Evolutionary conservation across 805 yeast genomes (phyloP), one percentile per base, ranked within the genome.

Genomic region (Candida piceae): DNA sequence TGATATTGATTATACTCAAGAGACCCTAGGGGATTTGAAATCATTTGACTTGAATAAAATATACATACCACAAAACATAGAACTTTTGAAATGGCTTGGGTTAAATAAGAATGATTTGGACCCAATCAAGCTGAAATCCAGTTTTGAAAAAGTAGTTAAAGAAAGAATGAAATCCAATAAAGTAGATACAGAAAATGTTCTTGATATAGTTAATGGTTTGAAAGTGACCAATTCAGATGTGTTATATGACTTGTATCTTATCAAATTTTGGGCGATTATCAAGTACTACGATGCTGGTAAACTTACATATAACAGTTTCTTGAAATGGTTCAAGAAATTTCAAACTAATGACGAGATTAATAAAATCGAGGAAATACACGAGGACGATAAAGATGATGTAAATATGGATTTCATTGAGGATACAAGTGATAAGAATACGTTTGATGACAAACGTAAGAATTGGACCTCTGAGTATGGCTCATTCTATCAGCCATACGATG

Each of bases 221-320:
- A 33, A 35, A 16, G 40, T 49, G 8, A 36, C 50, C 13, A 44
- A 49, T 29, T 41, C 40, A 1, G 54, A 53, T 30, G 22, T 55
- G 3, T 49, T 52, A 26, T 35, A 40, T 11, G 55, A 54, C 24
- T 37, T 43, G 15, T 53, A 46, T 27, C 31, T 45, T 4, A 34
- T 41, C 17, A 33, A 40, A 27, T 42, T 42, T 16, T 53, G 53
- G 45, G 40, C 58, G 2, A 22, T 55, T 17, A 38, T 54, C 21
- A 44, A 44, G 26, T 54, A 50, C 40, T 53, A 51, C 34, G 45
- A 53, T 28, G 58, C 60, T 5, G 32, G 29, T 9, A 16, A 32
- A 31, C 36, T 53, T n/a, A 37, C 54, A 4, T 44, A 41, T 21
- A 23, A 34, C 5, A 40, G 38, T 16, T 43, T 46, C 30, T 16